Conservation (phyloP, 257 asterid genomes). For the Solanum habrochaites region DNA sequence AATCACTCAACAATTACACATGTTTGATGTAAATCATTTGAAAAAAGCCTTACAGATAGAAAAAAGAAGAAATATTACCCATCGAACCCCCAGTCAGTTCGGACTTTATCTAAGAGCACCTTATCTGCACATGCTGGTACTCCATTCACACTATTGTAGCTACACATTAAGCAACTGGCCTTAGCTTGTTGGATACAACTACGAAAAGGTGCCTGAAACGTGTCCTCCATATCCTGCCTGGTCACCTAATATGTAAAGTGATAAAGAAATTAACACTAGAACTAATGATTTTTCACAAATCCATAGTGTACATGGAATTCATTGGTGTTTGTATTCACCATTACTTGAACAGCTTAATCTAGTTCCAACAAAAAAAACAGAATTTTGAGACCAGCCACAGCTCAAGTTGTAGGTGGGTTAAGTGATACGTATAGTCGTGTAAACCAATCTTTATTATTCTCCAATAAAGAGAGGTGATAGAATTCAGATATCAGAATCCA, state of each 20-base stretch:
- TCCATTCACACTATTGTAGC: constrained; percentile 79
- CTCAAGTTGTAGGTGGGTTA: neutral
- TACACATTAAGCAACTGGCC: constrained; percentile 96
- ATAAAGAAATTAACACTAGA: neutral
- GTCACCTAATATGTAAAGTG: constrained; percentile 36
- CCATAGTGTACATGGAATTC: neutral
- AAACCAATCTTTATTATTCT: neutral
- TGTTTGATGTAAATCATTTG: neutral
- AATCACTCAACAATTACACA: neutral
- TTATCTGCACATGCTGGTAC: constrained; percentile 75
- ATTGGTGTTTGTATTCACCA: neutral
- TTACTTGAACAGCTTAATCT: neutral
- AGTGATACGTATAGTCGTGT: neutral
- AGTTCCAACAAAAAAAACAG: neutral
- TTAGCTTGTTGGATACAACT: constrained; percentile 72
- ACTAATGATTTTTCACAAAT: neutral
- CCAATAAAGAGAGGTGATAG: neutral
- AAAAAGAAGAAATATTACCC: constrained; percentile 44
- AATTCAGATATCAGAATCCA: neutral
- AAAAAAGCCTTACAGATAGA: neutral
- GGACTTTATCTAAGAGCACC: constrained; percentile 56
- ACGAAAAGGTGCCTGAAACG: constrained; percentile 72
- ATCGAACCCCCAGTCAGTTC: constrained; percentile 71
- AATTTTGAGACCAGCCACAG: neutral
- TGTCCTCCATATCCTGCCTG: constrained; percentile 81